Percentiles rank a stretch among this genome's conserved stretches.
These are phyloP conservation scores for Ogataea zsoltii DNA, from an alignment of 805 yeast species.

Conservation along the genomic window DNA sequence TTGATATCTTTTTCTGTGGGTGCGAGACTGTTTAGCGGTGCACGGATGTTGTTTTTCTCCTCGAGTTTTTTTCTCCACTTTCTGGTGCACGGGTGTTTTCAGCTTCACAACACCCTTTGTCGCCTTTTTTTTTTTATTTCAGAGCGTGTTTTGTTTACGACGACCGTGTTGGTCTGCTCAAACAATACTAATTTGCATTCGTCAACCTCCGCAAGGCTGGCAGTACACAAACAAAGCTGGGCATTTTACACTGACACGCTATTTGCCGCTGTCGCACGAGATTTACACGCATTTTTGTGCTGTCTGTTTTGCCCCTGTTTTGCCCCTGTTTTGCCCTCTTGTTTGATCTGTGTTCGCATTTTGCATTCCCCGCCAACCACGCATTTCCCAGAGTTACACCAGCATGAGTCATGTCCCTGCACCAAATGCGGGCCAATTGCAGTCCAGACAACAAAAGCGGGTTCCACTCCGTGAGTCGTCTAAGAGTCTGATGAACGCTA, in stretches of 20 bases:
- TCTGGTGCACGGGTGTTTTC: too few relatives aligned
- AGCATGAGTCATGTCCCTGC: slow-evolving; percentile 18
- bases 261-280: background rate
- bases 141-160: slow-evolving; percentile 7
- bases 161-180: too few relatives aligned
- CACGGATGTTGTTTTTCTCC: background rate
- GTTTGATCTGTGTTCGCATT: slow-evolving; percentile 3
- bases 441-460: slow-evolving; percentile 13
- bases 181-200: too few relatives aligned
- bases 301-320: slow-evolving; percentile 6
- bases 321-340: background rate
- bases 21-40: background rate
- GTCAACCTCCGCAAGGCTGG: background rate
- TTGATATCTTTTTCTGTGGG: too few relatives aligned
- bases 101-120: background rate
- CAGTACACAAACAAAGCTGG: background rate
- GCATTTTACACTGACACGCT: background rate
- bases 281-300: background rate
- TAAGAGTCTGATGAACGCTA: slow-evolving; percentile 26
- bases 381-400: background rate
- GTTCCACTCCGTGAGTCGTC: slow-evolving; percentile 33
- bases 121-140: slow-evolving; percentile 5
- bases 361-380: background rate
- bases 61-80: background rate
- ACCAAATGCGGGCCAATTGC: slow-evolving; percentile 7